These are phyloP conservation scores for Eutrema yunnanense DNA, from an alignment of 345 rosid genomes.

Conservation along the genomic window DNA sequence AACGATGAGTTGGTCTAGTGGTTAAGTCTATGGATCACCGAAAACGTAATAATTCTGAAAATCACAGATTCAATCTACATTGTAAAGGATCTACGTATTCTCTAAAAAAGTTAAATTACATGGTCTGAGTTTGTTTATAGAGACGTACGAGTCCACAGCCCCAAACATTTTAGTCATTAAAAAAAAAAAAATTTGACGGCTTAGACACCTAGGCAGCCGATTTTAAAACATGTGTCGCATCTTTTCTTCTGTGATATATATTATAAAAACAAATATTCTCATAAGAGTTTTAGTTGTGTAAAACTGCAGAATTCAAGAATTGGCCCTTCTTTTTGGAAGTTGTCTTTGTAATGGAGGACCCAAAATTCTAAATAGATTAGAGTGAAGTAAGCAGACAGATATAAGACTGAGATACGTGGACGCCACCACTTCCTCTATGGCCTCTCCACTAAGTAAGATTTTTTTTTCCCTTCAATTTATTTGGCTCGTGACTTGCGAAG, in stretches of 20 bases:
- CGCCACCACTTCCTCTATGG: conserved; percentile 50
- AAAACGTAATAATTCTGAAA: too few relatives aligned
- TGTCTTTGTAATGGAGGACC: conserved; percentile 33
- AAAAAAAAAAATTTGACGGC: too few relatives aligned
- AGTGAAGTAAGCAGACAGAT: conserved; percentile 43
- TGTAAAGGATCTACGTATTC: too few relatives aligned
- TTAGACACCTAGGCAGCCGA: not conserved
- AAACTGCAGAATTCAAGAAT: not conserved
- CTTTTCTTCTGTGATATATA: not conserved
- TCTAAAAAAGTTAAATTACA: too few relatives aligned
- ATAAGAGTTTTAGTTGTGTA: not conserved
- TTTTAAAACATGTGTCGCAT: not conserved
- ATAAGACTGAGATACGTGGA: conserved; percentile 43
- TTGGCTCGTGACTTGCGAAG: conserved; percentile 15
- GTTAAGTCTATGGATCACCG: too few relatives aligned
- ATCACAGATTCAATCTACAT: too few relatives aligned
- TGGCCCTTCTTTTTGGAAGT: not conserved
- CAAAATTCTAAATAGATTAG: conserved; percentile 24
- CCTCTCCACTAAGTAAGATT: conserved; percentile 41
- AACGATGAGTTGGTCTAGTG: too few relatives aligned
- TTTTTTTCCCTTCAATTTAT: not conserved
- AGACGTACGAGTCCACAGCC: too few relatives aligned
- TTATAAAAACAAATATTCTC: not conserved
- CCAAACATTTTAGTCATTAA: too few relatives aligned
- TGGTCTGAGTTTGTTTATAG: too few relatives aligned